phyloP scores from a whole-genome alignment of 2,329 filamentous ascomycete genomes.

The Alternaria metachromatica region DNA sequence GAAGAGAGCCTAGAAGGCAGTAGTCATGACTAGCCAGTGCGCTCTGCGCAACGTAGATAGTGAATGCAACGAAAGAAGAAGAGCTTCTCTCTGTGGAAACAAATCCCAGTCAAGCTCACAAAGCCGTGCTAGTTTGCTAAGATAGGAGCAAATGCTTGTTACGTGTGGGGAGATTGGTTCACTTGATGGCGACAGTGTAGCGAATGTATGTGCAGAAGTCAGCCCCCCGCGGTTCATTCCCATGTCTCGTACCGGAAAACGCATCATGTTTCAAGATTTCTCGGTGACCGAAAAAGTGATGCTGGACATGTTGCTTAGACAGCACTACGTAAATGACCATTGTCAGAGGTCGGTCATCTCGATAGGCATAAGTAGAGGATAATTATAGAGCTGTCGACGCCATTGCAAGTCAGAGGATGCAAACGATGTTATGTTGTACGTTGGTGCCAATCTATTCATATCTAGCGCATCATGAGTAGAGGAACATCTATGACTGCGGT shows the following conservation, averaged over 20 bases:
- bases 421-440: background rate
- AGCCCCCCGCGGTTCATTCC: background rate
- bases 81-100: background rate
- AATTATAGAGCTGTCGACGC: background rate
- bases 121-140: background rate
- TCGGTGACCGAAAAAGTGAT: background rate
- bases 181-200: background rate
- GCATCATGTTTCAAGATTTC: background rate
- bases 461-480: background rate
- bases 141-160: background rate
- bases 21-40: no score
- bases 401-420: background rate
- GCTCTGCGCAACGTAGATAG: no score
- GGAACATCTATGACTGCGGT: background rate
- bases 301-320: background rate
- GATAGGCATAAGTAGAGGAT: background rate
- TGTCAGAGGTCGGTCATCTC: background rate
- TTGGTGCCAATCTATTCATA: background rate
- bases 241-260: background rate
- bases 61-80: background rate
- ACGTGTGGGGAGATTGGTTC: background rate
- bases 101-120: background rate
- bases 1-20: background rate
- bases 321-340: background rate
- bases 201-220: background rate